Evolutionary conservation across 2,329 filamentous ascomycete genomes (phyloP).

Genomic region (Emericellopsis atlantica): DNA sequence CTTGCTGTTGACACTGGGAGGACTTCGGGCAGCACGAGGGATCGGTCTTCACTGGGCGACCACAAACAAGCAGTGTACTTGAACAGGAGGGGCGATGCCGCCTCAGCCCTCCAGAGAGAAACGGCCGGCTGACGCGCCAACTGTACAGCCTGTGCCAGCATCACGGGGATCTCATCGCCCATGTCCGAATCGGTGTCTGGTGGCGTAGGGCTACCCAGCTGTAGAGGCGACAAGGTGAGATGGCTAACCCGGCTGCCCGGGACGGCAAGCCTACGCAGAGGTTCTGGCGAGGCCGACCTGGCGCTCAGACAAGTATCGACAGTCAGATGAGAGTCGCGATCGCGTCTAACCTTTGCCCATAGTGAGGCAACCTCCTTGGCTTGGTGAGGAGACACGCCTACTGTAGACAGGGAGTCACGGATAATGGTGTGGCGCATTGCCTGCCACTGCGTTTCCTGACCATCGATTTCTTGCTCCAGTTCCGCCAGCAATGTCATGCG

Average conservation of each 20-base stretch:
- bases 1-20: not conserved
- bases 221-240: conserved; percentile 7
- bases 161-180: not conserved
- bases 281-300: not conserved
- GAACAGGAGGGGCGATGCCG: not conserved
- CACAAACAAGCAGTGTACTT: not conserved
- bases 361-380: not conserved
- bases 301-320: not conserved
- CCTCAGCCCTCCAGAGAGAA: not conserved
- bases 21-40: not conserved
- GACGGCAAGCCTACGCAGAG: not conserved
- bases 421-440: conserved; percentile 39
- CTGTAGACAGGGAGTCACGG: conserved; percentile 36
- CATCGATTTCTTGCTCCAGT: conserved; percentile 48
- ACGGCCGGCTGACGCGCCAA: not conserved
- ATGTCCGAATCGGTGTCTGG: conserved; percentile 29
- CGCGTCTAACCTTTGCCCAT: not conserved
- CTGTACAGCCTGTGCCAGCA: not conserved
- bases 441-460: conserved; percentile 48
- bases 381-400: conserved; percentile 15
- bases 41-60: not conserved
- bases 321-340: not conserved
- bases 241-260: not conserved
- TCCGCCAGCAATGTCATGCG: conserved; percentile 40
- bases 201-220: conserved; percentile 37